These are phyloP conservation scores for Heimioporus sp. DNA, from an alignment of 768 basidiomycete species.

Conservation along the genomic window DNA sequence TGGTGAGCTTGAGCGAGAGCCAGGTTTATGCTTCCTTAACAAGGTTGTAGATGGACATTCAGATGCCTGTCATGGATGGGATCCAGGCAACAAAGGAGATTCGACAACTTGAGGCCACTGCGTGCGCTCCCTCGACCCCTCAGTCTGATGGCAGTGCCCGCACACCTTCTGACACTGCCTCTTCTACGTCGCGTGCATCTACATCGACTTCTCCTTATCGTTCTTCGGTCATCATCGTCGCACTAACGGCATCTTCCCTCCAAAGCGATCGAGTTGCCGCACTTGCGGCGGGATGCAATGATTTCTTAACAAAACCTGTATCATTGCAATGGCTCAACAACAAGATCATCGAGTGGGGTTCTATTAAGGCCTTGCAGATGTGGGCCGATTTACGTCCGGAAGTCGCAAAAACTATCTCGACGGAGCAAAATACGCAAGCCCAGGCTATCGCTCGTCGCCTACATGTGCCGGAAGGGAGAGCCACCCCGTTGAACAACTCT, in stretches of 20 bases:
- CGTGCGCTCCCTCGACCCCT: slow-evolving; percentile 69
- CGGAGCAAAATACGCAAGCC: slow-evolving; percentile 47
- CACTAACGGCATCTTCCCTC: slow-evolving; percentile 95
- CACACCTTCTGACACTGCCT: slow-evolving; percentile 55
- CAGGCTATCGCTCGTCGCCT: slow-evolving; percentile 45
- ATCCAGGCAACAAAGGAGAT: slow-evolving; percentile 98
- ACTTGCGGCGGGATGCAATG: slow-evolving; percentile 98
- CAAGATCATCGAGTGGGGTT: slow-evolving; percentile 99
- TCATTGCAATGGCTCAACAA: slow-evolving; percentile 93
- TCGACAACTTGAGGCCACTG: slow-evolving; percentile 74
- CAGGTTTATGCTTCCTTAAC: slow-evolving; percentile 10
- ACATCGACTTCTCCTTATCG: slow-evolving; percentile 62
- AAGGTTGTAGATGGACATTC: slow-evolving; percentile 90
- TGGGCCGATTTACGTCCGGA: slow-evolving; percentile 82
- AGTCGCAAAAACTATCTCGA: slow-evolving; percentile 43
- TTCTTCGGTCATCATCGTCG: slow-evolving; percentile 97
- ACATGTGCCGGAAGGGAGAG: slow-evolving; percentile 48
- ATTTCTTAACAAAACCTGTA: slow-evolving; percentile 97
- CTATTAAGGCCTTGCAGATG: slow-evolving; percentile 92
- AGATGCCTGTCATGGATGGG: slow-evolving; percentile 99
- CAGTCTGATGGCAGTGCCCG: slow-evolving; percentile 44
- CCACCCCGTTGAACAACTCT: slow-evolving; percentile 33
- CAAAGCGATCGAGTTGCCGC: slow-evolving; percentile 94
- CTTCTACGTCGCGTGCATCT: slow-evolving; percentile 44
- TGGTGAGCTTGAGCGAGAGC: slow-evolving; percentile 53